Percentiles rank a stretch among this genome's conserved stretches.
phyloP scores from a whole-genome alignment of 2,329 filamentous ascomycete species.

The Penicillium sp. region DNA sequence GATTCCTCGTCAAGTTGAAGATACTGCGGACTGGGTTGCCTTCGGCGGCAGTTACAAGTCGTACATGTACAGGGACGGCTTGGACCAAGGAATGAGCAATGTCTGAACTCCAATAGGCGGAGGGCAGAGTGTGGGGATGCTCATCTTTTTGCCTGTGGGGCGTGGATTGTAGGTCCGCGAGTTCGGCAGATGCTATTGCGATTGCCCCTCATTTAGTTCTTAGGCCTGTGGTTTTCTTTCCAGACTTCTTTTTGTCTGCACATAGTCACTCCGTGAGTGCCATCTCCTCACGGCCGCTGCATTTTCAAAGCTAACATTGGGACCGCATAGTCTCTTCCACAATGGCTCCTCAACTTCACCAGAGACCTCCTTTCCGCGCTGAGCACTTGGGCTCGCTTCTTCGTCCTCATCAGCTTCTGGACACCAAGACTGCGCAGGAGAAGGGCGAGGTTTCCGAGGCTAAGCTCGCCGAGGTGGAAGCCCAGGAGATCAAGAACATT shows the following conservation, averaged over 20 bases:
- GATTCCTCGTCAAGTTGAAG: not conserved
- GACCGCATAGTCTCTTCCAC: constrained; percentile 7
- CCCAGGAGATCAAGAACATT: constrained; percentile 63
- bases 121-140: constrained; percentile 15
- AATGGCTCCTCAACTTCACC: constrained; percentile 36
- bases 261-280: not conserved
- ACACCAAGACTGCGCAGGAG: constrained; percentile 57
- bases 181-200: constrained; percentile 6
- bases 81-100: constrained; percentile 3
- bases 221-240: constrained; percentile 1
- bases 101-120: constrained; percentile 6
- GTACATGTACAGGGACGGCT: not conserved
- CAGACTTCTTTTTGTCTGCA: not conserved
- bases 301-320: not conserved
- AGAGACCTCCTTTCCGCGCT: constrained; percentile 63
- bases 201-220: constrained; percentile 19
- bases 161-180: constrained; percentile 4
- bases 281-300: too few relatives aligned
- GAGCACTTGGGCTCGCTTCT: constrained; percentile 72
- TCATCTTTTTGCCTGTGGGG: constrained; percentile 14
- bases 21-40: not conserved
- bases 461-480: constrained; percentile 63
- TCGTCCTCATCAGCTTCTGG: constrained; percentile 61
- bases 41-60: not conserved
- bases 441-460: constrained; percentile 54